Percentiles rank a stretch among this genome's conserved stretches.
Evolutionary conservation across 371 early-diverging fungal genomes (phyloP).

Genomic region (Zychaea mexicana): DNA sequence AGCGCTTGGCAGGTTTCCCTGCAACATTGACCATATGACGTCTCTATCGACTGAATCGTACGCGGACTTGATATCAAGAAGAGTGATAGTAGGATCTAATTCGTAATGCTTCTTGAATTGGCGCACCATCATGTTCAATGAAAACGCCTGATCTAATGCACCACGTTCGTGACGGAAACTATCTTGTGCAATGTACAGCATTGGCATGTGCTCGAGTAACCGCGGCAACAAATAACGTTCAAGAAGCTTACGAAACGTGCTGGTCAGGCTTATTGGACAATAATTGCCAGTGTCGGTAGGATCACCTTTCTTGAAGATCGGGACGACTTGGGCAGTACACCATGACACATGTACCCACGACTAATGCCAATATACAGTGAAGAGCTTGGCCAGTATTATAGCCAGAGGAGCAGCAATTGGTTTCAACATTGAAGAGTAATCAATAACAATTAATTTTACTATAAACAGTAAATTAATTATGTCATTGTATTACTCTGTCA

Average conservation of each 20-base stretch:
- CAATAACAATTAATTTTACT: too few species aligned
- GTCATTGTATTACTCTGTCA: too few species aligned
- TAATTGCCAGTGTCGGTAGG: constrained; percentile 23
- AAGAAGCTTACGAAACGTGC: constrained; percentile 12
- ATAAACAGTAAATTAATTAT: too few species aligned
- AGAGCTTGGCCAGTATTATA: constrained; percentile 6
- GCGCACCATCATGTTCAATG: neutral
- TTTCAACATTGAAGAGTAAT: constrained; percentile 27
- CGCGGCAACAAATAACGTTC: constrained; percentile 5
- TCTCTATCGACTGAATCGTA: neutral
- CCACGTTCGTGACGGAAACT: constrained; percentile 17
- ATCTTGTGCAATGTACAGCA: constrained; percentile 22
- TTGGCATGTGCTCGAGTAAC: neutral
- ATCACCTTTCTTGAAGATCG: too few species aligned
- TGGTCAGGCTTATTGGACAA: constrained; percentile 17
- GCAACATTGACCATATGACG: neutral
- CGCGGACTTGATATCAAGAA: neutral
- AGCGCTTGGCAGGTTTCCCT: neutral
- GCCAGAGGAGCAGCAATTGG: constrained; percentile 1
- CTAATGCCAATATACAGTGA: constrained; percentile 25
- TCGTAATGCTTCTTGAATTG: neutral
- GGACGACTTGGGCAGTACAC: too few species aligned
- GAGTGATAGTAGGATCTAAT: neutral
- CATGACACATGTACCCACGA: constrained; percentile 13
- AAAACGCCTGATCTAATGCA: constrained; percentile 22